phyloP scores from a whole-genome alignment of 176 grass and related monocot genomes.

The Pontederia crassipes region DNA sequence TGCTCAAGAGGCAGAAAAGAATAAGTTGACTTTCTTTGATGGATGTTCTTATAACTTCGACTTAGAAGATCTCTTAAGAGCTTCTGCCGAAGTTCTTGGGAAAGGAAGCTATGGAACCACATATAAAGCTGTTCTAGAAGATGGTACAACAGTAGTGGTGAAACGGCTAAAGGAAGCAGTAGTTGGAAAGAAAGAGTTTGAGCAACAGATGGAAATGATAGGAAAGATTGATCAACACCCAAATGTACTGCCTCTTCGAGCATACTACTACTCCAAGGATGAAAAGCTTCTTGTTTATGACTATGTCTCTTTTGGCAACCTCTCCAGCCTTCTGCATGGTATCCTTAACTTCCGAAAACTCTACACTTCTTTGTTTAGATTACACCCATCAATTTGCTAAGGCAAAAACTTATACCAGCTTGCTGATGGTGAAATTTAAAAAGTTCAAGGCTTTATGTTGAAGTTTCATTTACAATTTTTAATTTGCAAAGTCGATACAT shows the following conservation, averaged over 20 bases:
- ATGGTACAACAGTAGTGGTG: slow-evolving; percentile 87
- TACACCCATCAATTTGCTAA: too few species aligned
- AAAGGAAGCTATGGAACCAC: slow-evolving; percentile 96
- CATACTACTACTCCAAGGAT: slow-evolving; percentile 99
- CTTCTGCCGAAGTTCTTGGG: slow-evolving; percentile 93
- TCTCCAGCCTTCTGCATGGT: slow-evolving; percentile 78
- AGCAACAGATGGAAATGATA: slow-evolving; percentile 97
- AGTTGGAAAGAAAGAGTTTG: slow-evolving; percentile 84
- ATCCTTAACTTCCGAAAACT: slow-evolving; percentile 14
- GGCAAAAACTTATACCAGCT: background rate
- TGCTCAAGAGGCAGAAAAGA: slow-evolving; percentile 88
- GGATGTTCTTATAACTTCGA: slow-evolving; percentile 96
- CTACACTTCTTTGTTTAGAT: background rate
- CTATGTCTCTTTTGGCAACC: slow-evolving; percentile 62
- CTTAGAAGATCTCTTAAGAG: slow-evolving; percentile 89
- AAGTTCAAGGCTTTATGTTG: too few species aligned
- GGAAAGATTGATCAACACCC: slow-evolving; percentile 68
- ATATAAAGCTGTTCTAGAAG: slow-evolving; percentile 98
- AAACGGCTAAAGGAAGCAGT: slow-evolving; percentile 96
- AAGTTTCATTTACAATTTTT: too few species aligned
- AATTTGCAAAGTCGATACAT: too few species aligned
- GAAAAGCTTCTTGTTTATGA: slow-evolving; percentile 97
- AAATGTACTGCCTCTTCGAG: slow-evolving; percentile 76
- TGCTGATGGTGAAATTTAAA: background rate
- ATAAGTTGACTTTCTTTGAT: slow-evolving; percentile 90